Base-by-base conservation (phyloP, 768 basidiomycete species). In the Trametes coccinea region DNA sequence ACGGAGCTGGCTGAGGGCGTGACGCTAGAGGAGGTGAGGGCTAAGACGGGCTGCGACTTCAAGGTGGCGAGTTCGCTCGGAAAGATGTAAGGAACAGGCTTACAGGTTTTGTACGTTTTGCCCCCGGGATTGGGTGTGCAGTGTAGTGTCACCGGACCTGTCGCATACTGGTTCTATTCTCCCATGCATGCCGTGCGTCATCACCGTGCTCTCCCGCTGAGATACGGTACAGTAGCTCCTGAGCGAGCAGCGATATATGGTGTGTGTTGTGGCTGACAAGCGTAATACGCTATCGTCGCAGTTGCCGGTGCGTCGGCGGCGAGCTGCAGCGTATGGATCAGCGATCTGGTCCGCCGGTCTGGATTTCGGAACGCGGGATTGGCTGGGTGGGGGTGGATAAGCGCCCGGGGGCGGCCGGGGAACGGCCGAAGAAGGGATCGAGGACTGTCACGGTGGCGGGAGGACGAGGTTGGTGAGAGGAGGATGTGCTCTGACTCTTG, bases 21-120 rank as follows among this genome's bases (percentile, higher is more conserved):
- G 30, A 86, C 86, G 0, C 70, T 96, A 53, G 92, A 93, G 30
- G 92, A 95, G 70, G 86, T 97, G 44, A 84, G 79, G 73, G 84
- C 85, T 27, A 95, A 93, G 83, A 98, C 95, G 3, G 92, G 86
- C 3, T 92, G 90, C 56, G 84, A 87, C 31, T 97, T 95, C 77
- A 81, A 81, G 62, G 81, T 90, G 39, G 73, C 80, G 62, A 76
- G 75, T 48, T 72, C 81, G 27, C 61, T 72, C 11, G 70, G 71
- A 44, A 60, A 57, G 58, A 68, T 70, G 66, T 67, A 57, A 64
- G 29, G 11, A 30, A n/a, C 34, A 34, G 47, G 30, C 27, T 37
- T 37, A 37, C 34, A 37, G 34, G 11, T 37, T 37, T 6, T 11
- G 11, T 22, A 22, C 22, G 22, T 22, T 22, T 37, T 11, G 34